phyloP scores from a whole-genome alignment of 2,329 filamentous ascomycete genomes.

The Diaporthe australafricana region DNA sequence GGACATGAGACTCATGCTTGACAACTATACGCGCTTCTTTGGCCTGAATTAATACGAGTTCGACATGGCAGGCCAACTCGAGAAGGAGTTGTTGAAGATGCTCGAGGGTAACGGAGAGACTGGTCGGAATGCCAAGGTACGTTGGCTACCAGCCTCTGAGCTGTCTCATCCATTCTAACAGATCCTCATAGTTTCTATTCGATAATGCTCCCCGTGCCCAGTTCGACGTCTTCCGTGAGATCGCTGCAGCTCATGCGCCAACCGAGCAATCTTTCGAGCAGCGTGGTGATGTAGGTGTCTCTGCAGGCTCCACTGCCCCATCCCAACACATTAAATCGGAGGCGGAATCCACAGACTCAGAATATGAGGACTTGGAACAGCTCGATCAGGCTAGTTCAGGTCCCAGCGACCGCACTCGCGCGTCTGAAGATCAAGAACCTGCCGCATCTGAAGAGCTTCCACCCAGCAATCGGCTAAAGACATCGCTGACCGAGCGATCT shows the following conservation, averaged over 20 bases:
- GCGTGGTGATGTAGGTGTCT: background rate
- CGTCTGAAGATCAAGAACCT: background rate
- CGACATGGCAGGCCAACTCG: background rate
- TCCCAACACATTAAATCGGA: background rate
- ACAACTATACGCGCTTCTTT: background rate
- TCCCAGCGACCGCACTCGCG: background rate
- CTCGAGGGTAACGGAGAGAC: background rate
- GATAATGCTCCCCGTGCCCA: background rate
- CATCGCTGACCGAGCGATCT: no score
- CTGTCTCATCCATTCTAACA: background rate
- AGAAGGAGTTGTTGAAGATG: background rate
- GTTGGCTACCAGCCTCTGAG: background rate
- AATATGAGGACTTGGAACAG: background rate
- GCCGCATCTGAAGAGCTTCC: background rate
- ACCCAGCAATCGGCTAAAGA: background rate
- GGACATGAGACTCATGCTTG: slow-evolving; percentile 1
- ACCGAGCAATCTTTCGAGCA: background rate
- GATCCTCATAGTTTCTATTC: background rate
- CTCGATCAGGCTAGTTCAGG: no score
- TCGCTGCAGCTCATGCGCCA: background rate
- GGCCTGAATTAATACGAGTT: no score
- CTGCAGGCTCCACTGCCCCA: no score
- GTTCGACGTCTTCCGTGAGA: background rate
- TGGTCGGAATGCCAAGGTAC: background rate
- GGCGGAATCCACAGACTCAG: background rate